These are phyloP conservation scores for Ajuga chamaepitys DNA, from an alignment of 257 asterid species.

Conservation along the genomic window DNA sequence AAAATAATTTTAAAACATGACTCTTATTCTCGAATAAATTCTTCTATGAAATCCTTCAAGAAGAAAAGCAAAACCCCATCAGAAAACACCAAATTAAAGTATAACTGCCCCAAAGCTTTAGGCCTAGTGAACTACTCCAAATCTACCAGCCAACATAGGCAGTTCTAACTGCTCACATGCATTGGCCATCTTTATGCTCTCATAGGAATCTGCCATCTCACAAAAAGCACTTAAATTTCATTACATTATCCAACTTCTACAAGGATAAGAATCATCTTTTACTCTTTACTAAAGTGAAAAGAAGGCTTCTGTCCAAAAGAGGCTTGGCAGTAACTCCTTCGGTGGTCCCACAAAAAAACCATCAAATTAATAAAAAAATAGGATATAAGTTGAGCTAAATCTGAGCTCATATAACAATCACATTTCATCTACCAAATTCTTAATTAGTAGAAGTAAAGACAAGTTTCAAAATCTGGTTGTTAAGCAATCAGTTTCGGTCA, in stretches of 20 bases:
- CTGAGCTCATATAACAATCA: constrained; percentile 7
- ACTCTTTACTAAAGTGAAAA: constrained; percentile 23
- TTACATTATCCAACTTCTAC: constrained; percentile 15
- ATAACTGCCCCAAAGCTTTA: constrained; percentile 13
- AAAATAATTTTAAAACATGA: no score
- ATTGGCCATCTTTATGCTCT: not conserved
- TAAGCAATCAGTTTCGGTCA: constrained; percentile 41
- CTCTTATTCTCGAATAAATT: no score
- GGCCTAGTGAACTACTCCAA: constrained; percentile 15
- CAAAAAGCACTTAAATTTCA: not conserved
- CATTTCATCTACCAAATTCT: constrained; percentile 8
- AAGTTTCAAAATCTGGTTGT: constrained; percentile 21
- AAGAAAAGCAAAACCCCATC: not conserved
- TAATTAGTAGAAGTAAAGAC: constrained; percentile 23
- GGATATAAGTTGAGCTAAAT: not conserved
- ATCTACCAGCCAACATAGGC: constrained; percentile 2
- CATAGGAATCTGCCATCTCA: constrained; percentile 18
- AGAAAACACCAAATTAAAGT: constrained; percentile 11
- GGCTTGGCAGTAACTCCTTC: constrained; percentile 20
- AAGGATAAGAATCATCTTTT: constrained; percentile 42
- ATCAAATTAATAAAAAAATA: constrained; percentile 2
- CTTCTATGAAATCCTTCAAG: no score
- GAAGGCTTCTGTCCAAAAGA: constrained; percentile 23
- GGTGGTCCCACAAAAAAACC: constrained; percentile 24
- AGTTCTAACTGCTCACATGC: constrained; percentile 45